phyloP scores from a whole-genome alignment of 257 asterid genomes.

The Petrea volubilis region DNA sequence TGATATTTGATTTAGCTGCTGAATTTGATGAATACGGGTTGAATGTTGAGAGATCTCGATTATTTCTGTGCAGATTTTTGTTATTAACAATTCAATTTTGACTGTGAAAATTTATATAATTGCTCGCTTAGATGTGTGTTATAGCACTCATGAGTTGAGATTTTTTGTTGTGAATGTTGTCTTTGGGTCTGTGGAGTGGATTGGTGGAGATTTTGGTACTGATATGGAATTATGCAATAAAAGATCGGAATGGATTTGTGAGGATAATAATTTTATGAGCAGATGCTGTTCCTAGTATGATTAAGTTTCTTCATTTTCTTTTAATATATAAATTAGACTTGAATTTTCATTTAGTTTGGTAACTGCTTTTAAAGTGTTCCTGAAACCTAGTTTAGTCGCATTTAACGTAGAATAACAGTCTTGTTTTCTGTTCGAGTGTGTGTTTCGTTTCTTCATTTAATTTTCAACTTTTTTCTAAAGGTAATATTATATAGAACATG shows the following conservation, averaged over 20 bases:
- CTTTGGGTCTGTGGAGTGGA: neutral
- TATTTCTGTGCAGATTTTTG: neutral
- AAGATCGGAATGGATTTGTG: neutral
- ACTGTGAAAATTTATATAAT: neutral
- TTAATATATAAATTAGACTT: too few species aligned
- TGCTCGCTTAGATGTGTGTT: neutral
- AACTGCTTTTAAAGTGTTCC: neutral
- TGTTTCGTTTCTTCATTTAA: neutral
- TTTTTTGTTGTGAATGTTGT: neutral
- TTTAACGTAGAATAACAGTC: slow-evolving; percentile 2
- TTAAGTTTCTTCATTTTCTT: neutral
- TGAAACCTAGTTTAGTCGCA: neutral
- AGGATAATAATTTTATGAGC: neutral
- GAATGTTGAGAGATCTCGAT: neutral
- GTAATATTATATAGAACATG: neutral
- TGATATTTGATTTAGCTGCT: slow-evolving; percentile 15
- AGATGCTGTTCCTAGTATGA: neutral
- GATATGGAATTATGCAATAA: neutral
- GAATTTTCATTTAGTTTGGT: slow-evolving; percentile 13
- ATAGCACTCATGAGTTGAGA: neutral
- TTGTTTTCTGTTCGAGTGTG: neutral
- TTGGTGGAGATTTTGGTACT: slow-evolving; percentile 7
- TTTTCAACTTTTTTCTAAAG: neutral
- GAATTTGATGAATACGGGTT: slow-evolving; percentile 2
- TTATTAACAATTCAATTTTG: neutral